Conservation (phyloP, 139 green algal species). For the Monoraphidium neglectum region DNA sequence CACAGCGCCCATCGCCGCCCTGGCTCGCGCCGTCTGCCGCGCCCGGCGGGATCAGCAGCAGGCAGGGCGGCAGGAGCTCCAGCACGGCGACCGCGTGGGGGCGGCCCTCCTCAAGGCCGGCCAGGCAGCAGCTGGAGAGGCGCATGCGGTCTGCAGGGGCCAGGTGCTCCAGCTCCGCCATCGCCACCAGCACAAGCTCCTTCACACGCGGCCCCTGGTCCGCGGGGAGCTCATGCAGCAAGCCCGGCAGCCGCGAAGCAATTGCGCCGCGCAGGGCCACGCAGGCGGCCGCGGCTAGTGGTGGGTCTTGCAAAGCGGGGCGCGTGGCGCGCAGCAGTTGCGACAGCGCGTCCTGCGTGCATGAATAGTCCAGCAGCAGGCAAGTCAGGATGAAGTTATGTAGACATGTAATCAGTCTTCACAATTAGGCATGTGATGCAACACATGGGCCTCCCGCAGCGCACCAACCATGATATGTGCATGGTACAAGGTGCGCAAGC, state of each 20-base stretch:
- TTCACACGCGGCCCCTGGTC: conserved; percentile 3
- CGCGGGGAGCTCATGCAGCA: conserved; percentile 2
- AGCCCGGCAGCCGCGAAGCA: neutral
- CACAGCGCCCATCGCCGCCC: neutral
- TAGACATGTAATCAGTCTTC: too few relatives aligned
- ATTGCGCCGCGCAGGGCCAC: neutral
- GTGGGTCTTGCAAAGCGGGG: too few relatives aligned
- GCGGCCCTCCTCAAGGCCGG: conserved; percentile 4
- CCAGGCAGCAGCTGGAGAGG: neutral
- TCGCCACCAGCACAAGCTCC: conserved; percentile 2
- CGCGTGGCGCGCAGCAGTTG: too few relatives aligned
- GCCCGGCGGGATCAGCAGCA: neutral
- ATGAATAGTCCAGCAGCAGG: too few relatives aligned
- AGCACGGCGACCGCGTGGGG: conserved; percentile 11
- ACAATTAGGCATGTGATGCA: too few relatives aligned
- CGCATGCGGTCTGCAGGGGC: neutral
- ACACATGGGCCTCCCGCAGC: too few relatives aligned
- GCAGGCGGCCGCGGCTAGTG: neutral
- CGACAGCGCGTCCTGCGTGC: too few relatives aligned
- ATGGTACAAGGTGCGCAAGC: too few relatives aligned
- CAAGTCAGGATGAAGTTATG: too few relatives aligned
- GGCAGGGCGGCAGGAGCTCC: conserved; percentile 16
- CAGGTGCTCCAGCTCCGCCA: conserved; percentile 7
- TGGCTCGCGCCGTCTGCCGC: neutral
- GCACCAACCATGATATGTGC: too few relatives aligned